Base-by-base conservation (phyloP, 2,329 filamentous ascomycete species). In the Lachnellula cervina region DNA sequence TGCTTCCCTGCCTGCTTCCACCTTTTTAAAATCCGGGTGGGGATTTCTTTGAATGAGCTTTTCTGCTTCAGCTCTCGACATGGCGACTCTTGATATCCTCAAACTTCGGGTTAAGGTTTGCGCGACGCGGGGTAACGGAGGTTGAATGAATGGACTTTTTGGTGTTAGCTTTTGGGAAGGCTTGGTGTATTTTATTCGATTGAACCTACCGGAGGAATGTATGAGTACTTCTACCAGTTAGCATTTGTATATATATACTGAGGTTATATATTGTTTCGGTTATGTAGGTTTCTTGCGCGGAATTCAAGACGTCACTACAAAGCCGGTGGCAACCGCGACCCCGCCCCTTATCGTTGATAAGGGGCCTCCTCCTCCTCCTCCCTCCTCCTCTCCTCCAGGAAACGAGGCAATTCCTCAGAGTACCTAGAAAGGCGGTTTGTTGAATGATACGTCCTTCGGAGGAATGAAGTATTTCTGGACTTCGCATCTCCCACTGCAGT, bases 1-100 rank as follows among this genome's bases (percentile, higher is more conserved):
- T 55, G 79, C 74, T 0, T 84, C 81, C 4, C 89, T 83, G 9
- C 80, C 79, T 42, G 77, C 77, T 74, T 93, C 86, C 54, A 89
- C 83, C 19, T 74, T 72, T 67, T 89, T 88, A 77, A 93, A 93
- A 74, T 93, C 86, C 2, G 81, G 81, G 71, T 90, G 87, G 1
- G 82, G 83, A 70, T 87, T 88, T 68, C 83, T 82, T 68, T 84
- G 75, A 62, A 69, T 66, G 7, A 52, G 44, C 52, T 67, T 68
- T 51, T 70, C 66, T 23, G 66, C 66, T 21, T 68, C 64, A 59
- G 56, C 68, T 84, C 55, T 54, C 60, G 57, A 58, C 63, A 66
- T 66, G 23, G 28, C 61, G 45, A 32, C 7, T 44, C 38, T 56
- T 59, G 58, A 54, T 21, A 42, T 40, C 40, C 53, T 34, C 43